phyloP scores from a whole-genome alignment of 2,329 filamentous ascomycete species.

The Penicillium sp. region DNA sequence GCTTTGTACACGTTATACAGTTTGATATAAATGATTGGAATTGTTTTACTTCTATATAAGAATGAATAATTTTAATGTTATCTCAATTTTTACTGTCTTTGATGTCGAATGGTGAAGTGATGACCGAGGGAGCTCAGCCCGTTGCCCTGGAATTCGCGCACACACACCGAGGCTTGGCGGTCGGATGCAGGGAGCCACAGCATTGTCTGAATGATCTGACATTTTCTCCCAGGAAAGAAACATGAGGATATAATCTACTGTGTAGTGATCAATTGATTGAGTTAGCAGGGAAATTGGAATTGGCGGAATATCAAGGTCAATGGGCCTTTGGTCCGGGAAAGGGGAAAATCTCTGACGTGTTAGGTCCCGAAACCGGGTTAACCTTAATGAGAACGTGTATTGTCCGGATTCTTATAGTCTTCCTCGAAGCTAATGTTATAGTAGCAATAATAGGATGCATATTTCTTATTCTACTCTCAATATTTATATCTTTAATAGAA shows the following conservation, averaged over 20 bases:
- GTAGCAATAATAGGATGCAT: background rate
- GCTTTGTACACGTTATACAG: constrained; percentile 1
- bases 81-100: background rate
- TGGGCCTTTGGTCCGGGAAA: constrained; percentile 9
- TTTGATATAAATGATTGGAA: background rate
- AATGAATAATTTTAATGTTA: background rate
- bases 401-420: background rate
- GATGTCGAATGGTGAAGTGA: constrained; percentile 5
- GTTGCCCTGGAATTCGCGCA: constrained; percentile 21
- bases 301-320: background rate
- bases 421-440: background rate
- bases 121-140: constrained; percentile 10
- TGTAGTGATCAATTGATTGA: background rate
- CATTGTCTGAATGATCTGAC: background rate
- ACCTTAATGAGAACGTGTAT: background rate
- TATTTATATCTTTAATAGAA: too few species aligned
- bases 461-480: too few species aligned
- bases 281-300: background rate
- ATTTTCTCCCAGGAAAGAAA: background rate
- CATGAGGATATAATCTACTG: background rate
- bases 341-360: constrained; percentile 30
- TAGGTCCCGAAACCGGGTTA: constrained; percentile 2
- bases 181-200: constrained; percentile 21
- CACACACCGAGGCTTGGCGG: constrained; percentile 24
- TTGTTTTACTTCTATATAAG: background rate